Base-by-base conservation (phyloP, 2,329 filamentous ascomycete genomes). In the Arthrocladium fulminans region DNA sequence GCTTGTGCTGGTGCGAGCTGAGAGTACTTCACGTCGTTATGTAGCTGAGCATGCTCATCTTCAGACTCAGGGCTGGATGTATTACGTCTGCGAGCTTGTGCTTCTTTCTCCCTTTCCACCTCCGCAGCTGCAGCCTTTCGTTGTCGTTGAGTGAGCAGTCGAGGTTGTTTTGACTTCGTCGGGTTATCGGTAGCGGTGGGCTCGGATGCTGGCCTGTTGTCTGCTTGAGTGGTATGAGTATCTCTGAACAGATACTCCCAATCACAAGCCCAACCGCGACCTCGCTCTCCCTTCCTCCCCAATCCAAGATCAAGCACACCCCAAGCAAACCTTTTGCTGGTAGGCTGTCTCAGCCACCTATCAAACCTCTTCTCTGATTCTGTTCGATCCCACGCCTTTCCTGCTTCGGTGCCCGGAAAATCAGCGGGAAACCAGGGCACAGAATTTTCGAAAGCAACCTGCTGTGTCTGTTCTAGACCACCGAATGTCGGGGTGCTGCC, bases 371-470 rank as follows among this genome's bases (percentile, higher is more conserved):
- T 73, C 40, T 69, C 66, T 10, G 81, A 76, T 63, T 89, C 77
- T 29, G 78, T 74, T 27, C 80, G 61, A 63, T 94, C 86, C 86
- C 88, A 96, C 13, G 73, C 70, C 62, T 79, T 81, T 1, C 92
- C 92, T 1, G 88, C 84, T 49, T 77, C 74, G 0, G 88, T 94
- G 3, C 83, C 86, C 0, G 86, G 81, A 53, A 79, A 86, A 63
- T 98, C 92, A 2, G 79, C 84, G 0, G 92, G 92, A 60, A 95
- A 98, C 79, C 85, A 94, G 1, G 88, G 80, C 30, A 76, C 68
- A 0, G 80, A 80, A 17, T 81, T 77, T 67, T 97, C 89, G 61
- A 95, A 94, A 1, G 81, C 72, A 19, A 94, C 74, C 62, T 97
- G 90, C 29, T 81, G 78, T 44, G 80, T 74, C 65, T 98, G 85